Percentiles rank a stretch among this genome's conserved stretches.
phyloP scores from a whole-genome alignment of 148 eudicot genomes.

The Chenopodium suecicum region DNA sequence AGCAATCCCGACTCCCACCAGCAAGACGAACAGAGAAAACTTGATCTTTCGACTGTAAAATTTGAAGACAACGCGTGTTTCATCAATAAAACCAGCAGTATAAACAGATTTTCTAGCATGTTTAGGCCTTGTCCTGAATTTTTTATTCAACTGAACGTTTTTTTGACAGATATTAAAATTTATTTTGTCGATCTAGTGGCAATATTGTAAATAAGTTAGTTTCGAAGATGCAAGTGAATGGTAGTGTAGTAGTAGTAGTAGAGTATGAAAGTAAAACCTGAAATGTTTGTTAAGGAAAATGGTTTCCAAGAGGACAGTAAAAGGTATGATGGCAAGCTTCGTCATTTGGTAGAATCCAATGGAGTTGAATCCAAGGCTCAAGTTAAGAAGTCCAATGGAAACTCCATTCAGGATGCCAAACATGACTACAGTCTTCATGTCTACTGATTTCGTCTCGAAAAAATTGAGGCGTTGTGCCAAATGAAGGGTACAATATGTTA shows the following conservation, averaged over 20 bases:
- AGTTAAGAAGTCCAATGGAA: slow-evolving; percentile 86
- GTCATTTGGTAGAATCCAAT: slow-evolving; percentile 97
- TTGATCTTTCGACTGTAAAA: slow-evolving; percentile 75
- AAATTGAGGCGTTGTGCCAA: slow-evolving; percentile 71
- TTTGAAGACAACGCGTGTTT: background rate
- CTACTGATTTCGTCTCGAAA: slow-evolving; percentile 73
- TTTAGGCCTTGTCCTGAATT: background rate
- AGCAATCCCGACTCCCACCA: slow-evolving; percentile 87
- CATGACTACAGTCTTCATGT: slow-evolving; percentile 71
- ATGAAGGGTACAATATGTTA: slow-evolving; percentile 81
- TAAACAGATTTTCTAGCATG: background rate
- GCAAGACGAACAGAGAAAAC: slow-evolving; percentile 61
- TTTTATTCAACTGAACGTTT: too few relatives aligned
- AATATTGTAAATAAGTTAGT: too few relatives aligned
- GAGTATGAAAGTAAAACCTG: slow-evolving; percentile 42
- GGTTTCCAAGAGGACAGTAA: slow-evolving; percentile 85
- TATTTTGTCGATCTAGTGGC: too few relatives aligned
- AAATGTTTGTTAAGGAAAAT: slow-evolving; percentile 81
- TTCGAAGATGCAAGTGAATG: too few relatives aligned
- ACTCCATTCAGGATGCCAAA: slow-evolving; percentile 84
- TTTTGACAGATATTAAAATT: too few relatives aligned
- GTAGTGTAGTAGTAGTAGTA: background rate
- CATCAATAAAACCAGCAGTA: too few relatives aligned
- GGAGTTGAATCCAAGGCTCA: slow-evolving; percentile 94
- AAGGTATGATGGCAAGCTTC: slow-evolving; percentile 89